Evolutionary conservation across 257 asterid species (phyloP), one percentile per base, ranked within the genome.

Genomic region (Nicotiana tabacum): DNA sequence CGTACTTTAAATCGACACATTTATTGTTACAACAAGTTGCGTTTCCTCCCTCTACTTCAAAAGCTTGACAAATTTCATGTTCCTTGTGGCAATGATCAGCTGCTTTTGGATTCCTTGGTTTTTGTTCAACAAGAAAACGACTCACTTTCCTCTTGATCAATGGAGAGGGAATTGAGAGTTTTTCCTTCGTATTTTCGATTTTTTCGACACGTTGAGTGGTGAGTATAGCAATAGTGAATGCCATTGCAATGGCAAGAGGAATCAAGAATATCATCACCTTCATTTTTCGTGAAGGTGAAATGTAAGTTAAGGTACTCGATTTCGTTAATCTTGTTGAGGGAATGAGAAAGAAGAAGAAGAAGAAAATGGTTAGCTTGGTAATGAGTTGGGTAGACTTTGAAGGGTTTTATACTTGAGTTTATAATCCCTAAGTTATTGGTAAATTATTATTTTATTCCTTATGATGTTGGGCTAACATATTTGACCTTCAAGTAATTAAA

Each of bases 21-120:
- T 92, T 89, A 62, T 92, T 92, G 56, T 90, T 92, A 76, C 97
- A 93, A 24, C 97, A 93, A 3, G 94, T 93, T 4, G 95, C 55
- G 62, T 90, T 89, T 9, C 78, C 83, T 0, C 91, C 90, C 32
- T 81, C 88, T 4, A 84, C 4, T 0, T 21, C 24, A 0, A 60
- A 51, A 32, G 61, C 37, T 0, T 57, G 48, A 56, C 97, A 93
- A 2, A 85, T 35, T 53, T 88, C 91, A 12, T 87, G 33, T 37
- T 93, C 95, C 32, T 86, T 90, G 56, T 74, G 32, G 79, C 97
- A 92, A 5, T 90, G 96, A 39, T 90, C 94, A 2, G 94, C 96
- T 0, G 93, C 93, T 48, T 89, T 86, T 1, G 92, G 92, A 77
- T 93, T 91, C 67, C 24, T 84, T 7, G 60, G 24, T 4, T 72